Base-by-base conservation (phyloP, 257 asterid genomes). In the Cordia subcordata region DNA sequence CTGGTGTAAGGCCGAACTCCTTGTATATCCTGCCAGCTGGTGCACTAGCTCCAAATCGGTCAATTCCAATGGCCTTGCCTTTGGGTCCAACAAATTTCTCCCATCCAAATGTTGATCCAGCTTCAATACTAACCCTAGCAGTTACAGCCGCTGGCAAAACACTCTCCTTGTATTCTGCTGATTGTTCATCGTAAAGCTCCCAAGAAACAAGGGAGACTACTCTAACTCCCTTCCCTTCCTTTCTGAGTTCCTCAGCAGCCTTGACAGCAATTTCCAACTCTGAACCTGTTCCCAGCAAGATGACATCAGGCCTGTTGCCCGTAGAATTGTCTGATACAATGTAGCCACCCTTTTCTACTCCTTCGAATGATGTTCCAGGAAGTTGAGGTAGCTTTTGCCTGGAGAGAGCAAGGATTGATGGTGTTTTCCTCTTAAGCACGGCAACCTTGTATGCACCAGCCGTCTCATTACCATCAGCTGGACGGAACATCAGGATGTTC, bases 391-490 rank as follows among this genome's bases (percentile, higher is more conserved):
- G 86, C 81, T 86, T 86, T 65, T 86, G 95, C 6, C 95, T 72
- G 10, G 95, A 86, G 18, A 86, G 85, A 53, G 95, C 95, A 27
- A 86, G 87, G 68, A 86, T 52, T 0, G 95, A 86, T 22, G 95
- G 95, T 64, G 83, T 75, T 72, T 83, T 86, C 65, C 65, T 62
- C 71, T 83, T 83, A 57, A 71, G 50, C 45, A 83, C 88, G 0
- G 95, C 95, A 55, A 86, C 81, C 71, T 73, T 79, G 84, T 86
- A 86, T 0, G 84, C 71, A 5, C 95, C 95, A 1, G 92, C 95
- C 18, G 95, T 86, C 79, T 86, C 92, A 8, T 86, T 86, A 40
- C 95, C 95, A 32, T 86, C 95, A 13, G 95, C 95, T 13, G 95
- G 95, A 3, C 95, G 88, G 77, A 86, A 71, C 92, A 86, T 86